phyloP scores from a whole-genome alignment of 768 basidiomycete genomes.

The Suillus weaverae region DNA sequence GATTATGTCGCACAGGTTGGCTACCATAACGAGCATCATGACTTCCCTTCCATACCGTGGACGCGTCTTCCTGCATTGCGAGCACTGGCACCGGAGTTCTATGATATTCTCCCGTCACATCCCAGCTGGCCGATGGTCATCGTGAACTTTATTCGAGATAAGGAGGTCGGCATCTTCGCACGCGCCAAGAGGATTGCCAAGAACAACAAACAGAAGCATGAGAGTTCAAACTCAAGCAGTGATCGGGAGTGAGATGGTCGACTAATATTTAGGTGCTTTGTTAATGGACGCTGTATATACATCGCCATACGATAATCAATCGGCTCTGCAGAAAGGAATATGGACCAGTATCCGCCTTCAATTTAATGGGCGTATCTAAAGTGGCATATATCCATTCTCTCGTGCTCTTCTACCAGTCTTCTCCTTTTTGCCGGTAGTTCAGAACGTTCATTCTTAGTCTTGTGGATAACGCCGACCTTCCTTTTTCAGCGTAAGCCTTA shows the following conservation, averaged over 20 bases:
- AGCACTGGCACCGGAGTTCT: conserved; percentile 86
- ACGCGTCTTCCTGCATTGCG: conserved; percentile 85
- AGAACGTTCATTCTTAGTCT: no score
- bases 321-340: neutral
- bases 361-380: neutral
- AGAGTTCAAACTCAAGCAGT: conserved; percentile 8
- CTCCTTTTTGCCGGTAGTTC: no score
- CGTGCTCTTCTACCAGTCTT: no score
- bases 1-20: conserved; percentile 62
- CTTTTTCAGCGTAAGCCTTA: no score
- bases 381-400: neutral
- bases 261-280: conserved; percentile 4
- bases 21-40: conserved; percentile 99
- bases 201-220: conserved; percentile 21
- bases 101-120: conserved; percentile 84
- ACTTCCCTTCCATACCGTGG: conserved; percentile 97
- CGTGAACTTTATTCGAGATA: conserved; percentile 90
- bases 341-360: neutral
- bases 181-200: conserved; percentile 74
- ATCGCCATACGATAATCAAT: neutral
- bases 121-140: conserved; percentile 95
- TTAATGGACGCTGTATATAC: conserved; percentile 14
- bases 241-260: conserved; percentile 17
- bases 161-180: conserved; percentile 84
- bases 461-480: no score